Conservation (phyloP, 1,139 yeast genomes). For the Saccharomyces hybrid region DNA sequence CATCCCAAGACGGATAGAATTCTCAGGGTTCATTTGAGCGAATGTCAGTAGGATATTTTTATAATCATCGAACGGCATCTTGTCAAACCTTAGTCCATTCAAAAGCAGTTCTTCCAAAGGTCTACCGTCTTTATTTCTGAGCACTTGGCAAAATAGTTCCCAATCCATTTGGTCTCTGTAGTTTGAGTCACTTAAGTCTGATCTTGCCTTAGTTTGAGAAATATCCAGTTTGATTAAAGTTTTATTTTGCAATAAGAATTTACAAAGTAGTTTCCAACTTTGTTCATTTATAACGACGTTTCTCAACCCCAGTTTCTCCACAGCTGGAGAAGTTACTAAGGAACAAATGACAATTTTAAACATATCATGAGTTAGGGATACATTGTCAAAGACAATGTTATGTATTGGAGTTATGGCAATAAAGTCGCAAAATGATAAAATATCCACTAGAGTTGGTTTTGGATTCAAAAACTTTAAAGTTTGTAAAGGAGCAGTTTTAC, state of each 20-base stretch:
- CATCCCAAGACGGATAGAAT: slow-evolving; percentile 52
- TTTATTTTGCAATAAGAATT: slow-evolving; percentile 53
- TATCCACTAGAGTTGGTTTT: slow-evolving; percentile 82
- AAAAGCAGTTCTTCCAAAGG: slow-evolving; percentile 68
- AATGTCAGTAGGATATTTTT: slow-evolving; percentile 39
- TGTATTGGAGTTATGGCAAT: slow-evolving; percentile 75
- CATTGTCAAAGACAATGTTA: slow-evolving; percentile 76
- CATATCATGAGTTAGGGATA: slow-evolving; percentile 74
- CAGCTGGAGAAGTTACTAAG: slow-evolving; percentile 45
- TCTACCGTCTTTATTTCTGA: slow-evolving; percentile 52
- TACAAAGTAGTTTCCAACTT: slow-evolving; percentile 73
- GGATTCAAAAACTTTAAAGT: slow-evolving; percentile 78
- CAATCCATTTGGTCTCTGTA: slow-evolving; percentile 69
- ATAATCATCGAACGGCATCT: slow-evolving; percentile 42
- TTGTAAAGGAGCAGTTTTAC: slow-evolving; percentile 66
- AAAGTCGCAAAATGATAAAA: slow-evolving; percentile 81
- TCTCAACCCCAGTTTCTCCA: slow-evolving; percentile 68
- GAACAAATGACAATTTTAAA: slow-evolving; percentile 59
- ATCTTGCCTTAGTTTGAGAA: slow-evolving; percentile 62
- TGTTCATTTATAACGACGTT: slow-evolving; percentile 64
- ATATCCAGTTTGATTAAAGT: slow-evolving; percentile 63
- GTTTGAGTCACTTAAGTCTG: slow-evolving; percentile 45
- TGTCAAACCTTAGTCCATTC: slow-evolving; percentile 61
- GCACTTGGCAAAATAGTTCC: slow-evolving; percentile 56
- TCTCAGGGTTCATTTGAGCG: slow-evolving; percentile 25